Evolutionary conservation across 805 yeast genomes (phyloP), one percentile per base, ranked within the genome.

Genomic region (Yarrowia phangngaensis): DNA sequence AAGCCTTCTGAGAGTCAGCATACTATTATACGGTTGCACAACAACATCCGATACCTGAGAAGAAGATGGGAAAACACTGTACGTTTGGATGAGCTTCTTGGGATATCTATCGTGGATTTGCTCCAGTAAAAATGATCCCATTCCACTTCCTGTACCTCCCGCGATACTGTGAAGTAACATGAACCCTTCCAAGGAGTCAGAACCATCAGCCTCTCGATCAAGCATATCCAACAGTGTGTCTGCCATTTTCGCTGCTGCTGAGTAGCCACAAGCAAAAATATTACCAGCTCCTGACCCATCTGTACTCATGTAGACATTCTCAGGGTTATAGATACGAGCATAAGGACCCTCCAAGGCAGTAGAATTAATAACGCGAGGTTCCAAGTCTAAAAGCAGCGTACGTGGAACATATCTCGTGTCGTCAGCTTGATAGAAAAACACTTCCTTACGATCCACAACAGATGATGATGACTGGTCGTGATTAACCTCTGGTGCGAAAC

Each of bases 91-190:
- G 41, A 92, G 66, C 60, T 88, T 90, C 63, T 89, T 89, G 45
- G 83, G 79, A 62, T 79, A 90, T 49, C 87, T 69, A 62, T 92
- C 98, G 51, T 79, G 77, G 51, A 94, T 64, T 12, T 79, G 70
- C 62, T 92, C 97, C 28, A 92, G 65, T 33, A 92, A 57, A 51
- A 76, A 75, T 0, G 95, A 84, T 0, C 98, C 98, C 27, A 88
- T 77, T 3, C 99, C 98, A 0, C 96, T 84, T 0, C 99, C 99
- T 0, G 98, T 92, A 29, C 99, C 99, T 27, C 99, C 99, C 0
- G 97, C 97, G 4, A 92, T 95, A 4, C 96, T 84, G 65, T 92
- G 98, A 45, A 89, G 64, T 55, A 92, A 67, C 69, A 88, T 95
- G 64, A 92, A 92, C 4, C 94, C 95, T 55, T 89, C 92, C 47